phyloP scores from a whole-genome alignment of 2,329 filamentous ascomycete species.

The Coleophoma crateriformis region DNA sequence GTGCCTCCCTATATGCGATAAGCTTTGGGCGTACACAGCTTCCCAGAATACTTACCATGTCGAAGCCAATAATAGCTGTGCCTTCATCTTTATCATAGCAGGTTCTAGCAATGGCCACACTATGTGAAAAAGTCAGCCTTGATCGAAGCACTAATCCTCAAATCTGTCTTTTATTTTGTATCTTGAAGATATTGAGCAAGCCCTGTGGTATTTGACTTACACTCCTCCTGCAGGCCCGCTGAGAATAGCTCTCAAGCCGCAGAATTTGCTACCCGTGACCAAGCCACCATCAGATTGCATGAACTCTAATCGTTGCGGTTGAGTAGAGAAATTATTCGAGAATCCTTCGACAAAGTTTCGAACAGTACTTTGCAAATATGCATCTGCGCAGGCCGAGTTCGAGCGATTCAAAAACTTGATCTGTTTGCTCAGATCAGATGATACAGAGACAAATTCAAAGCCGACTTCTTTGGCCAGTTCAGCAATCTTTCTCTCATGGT shows the following conservation, averaged over 20 bases:
- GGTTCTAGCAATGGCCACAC: conserved; percentile 58
- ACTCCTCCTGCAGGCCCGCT: conserved; percentile 62
- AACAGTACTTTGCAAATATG: conserved; percentile 62
- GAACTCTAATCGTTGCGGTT: conserved; percentile 50
- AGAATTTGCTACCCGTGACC: conserved; percentile 47
- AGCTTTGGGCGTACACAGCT: not conserved
- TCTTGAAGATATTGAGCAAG: too few relatives aligned
- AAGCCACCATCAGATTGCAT: conserved; percentile 45
- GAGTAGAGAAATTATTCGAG: conserved; percentile 44
- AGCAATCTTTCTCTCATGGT: conserved; percentile 56
- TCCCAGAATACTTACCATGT: conserved; percentile 40
- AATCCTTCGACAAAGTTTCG: conserved; percentile 58
- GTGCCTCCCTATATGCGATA: conserved; percentile 37
- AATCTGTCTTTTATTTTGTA: too few relatives aligned
- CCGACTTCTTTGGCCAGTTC: conserved; percentile 56
- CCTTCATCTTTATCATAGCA: conserved; percentile 59
- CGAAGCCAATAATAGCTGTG: conserved; percentile 62
- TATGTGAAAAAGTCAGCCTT: too few relatives aligned
- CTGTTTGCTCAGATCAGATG: conserved; percentile 63
- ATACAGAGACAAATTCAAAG: conserved; percentile 59
- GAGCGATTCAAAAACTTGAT: conserved; percentile 62
- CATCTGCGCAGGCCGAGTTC: conserved; percentile 63
- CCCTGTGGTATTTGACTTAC: conserved; percentile 31
- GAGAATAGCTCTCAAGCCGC: conserved; percentile 55
- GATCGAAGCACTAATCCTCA: too few relatives aligned